A percentile compares a stretch with the other conserved stretches of the same genome.
Conservation (phyloP, 805 yeast species). For the Yamadazyma akitaensis region DNA sequence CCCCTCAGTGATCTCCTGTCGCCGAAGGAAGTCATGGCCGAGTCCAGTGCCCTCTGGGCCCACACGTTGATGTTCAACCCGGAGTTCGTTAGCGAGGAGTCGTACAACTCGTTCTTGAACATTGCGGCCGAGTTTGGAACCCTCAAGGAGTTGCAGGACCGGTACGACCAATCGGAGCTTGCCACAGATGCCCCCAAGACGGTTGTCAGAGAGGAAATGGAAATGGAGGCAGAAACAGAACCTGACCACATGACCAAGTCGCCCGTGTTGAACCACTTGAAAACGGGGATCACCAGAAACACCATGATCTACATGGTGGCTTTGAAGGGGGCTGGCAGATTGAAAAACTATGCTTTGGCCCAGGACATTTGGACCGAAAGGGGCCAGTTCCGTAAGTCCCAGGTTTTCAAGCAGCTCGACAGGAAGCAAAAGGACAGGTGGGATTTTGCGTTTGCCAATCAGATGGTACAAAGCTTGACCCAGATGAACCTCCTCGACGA, state of each 20-base stretch:
- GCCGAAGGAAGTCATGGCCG: slow-evolving; percentile 53
- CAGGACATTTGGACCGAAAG: slow-evolving; percentile 73
- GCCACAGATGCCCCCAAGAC: slow-evolving; percentile 6
- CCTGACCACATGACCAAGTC: slow-evolving; percentile 12
- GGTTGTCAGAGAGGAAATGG: slow-evolving; percentile 11
- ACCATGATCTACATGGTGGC: slow-evolving; percentile 58
- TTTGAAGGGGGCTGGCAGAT: slow-evolving; percentile 61
- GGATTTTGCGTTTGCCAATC: slow-evolving; percentile 69
- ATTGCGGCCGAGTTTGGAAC: slow-evolving; percentile 39
- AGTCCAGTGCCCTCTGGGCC: slow-evolving; percentile 75
- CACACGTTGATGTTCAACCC: slow-evolving; percentile 47
- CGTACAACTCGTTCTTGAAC: slow-evolving; percentile 51
- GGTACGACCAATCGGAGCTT: slow-evolving; percentile 22
- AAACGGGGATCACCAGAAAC: slow-evolving; percentile 21
- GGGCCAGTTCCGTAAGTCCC: slow-evolving; percentile 63
- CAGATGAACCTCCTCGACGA: slow-evolving; percentile 57
- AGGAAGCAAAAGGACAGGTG: slow-evolving; percentile 36
- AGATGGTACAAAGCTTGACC: slow-evolving; percentile 61
- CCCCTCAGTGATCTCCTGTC: slow-evolving; percentile 49
- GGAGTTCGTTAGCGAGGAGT: slow-evolving; percentile 35
- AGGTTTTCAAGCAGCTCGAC: slow-evolving; percentile 42
- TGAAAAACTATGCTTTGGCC: slow-evolving; percentile 56
- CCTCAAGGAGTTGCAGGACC: slow-evolving; percentile 30
- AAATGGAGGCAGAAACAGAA: neutral
- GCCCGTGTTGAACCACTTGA: slow-evolving; percentile 6